Evolutionary conservation across 1,284 basidiomycete genomes (phyloP).

Genomic region (Gomphus bonarii): DNA sequence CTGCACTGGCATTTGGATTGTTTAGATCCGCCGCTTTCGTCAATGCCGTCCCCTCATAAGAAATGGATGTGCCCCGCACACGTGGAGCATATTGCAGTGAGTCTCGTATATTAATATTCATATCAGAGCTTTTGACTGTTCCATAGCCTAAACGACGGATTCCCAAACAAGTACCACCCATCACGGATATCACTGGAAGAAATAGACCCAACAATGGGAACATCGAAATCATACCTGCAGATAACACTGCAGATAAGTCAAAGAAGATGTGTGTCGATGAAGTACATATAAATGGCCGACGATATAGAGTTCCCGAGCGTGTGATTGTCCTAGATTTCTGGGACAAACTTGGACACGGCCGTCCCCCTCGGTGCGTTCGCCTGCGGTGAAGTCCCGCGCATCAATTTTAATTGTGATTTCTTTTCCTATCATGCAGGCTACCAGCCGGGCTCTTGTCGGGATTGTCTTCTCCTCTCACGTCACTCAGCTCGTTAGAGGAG

Average conservation of each 20-base stretch:
- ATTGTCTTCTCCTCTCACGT: conserved; percentile 64
- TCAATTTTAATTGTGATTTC: background rate
- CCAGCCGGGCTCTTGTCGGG: conserved; percentile 35
- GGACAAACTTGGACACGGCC: conserved; percentile 58
- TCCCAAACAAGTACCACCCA: conserved; percentile 54
- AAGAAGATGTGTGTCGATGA: conserved; percentile 56
- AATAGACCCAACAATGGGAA: conserved; percentile 85
- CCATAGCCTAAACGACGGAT: conserved; percentile 66
- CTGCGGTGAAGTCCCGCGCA: background rate
- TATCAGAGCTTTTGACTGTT: conserved; percentile 14
- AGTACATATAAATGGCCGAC: conserved; percentile 71
- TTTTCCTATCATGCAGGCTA: conserved; percentile 14
- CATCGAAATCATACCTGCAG: conserved; percentile 69
- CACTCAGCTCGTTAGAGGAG: conserved; percentile 55
- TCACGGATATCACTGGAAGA: conserved; percentile 61
- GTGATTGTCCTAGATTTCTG: conserved; percentile 93
- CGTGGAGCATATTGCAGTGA: conserved; percentile 68
- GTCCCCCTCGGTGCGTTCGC: conserved; percentile 31
- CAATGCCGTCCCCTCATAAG: conserved; percentile 77
- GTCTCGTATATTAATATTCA: conserved; percentile 19
- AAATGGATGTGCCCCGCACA: conserved; percentile 99
- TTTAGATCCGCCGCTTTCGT: conserved; percentile 79
- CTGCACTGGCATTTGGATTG: conserved; percentile 98
- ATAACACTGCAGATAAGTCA: conserved; percentile 10
- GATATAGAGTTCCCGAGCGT: conserved; percentile 90